Conservation (phyloP, 116 monocot genomes). For the Trichopus zeylanicus region DNA sequence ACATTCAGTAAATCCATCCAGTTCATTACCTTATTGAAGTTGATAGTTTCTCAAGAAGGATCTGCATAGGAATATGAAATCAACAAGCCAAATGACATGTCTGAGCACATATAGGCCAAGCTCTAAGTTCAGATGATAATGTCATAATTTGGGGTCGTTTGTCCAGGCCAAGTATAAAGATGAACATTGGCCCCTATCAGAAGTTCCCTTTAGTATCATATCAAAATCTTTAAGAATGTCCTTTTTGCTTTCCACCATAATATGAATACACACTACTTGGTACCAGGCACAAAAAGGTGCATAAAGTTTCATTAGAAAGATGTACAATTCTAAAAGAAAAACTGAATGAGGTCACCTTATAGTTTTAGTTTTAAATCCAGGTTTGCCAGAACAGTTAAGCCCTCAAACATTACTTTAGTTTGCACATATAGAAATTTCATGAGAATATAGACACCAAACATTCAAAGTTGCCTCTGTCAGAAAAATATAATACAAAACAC, state of each 20-base stretch:
- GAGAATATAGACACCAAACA: background rate
- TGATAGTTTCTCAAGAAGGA: no score
- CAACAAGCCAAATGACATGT: background rate
- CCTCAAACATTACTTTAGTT: background rate
- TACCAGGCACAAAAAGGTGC: no score
- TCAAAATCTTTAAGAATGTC: background rate
- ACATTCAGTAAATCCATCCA: background rate
- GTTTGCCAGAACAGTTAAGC: background rate
- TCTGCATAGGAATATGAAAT: no score
- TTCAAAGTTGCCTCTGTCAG: background rate
- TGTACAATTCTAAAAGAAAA: no score
- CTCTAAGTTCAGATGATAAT: background rate
- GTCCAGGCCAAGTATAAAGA: background rate
- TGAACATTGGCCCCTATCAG: no score
- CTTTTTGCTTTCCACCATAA: background rate
- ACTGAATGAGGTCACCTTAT: no score
- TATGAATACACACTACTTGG: background rate
- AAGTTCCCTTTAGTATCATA: no score
- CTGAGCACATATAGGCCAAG: background rate
- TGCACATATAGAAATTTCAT: background rate
- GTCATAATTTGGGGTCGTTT: background rate
- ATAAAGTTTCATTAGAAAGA: no score
- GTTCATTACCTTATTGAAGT: background rate
- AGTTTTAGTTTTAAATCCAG: no score
- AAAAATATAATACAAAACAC: no score